Conservation (phyloP, 352 stramenopile species). For the Pythium apleroticum region DNA sequence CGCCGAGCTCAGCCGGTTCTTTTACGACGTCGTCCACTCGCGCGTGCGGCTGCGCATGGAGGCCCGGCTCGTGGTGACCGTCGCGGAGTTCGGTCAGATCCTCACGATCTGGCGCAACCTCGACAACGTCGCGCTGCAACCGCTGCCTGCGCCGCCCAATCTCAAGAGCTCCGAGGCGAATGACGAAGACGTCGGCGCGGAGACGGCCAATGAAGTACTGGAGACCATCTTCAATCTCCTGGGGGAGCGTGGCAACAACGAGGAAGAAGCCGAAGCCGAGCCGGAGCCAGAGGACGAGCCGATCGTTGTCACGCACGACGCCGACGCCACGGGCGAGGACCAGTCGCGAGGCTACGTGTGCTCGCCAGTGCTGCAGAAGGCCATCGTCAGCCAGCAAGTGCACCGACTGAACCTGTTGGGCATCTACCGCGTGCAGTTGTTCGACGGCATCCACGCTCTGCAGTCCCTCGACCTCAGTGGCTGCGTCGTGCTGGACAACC, state of each 20-base stretch:
- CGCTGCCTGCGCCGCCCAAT: constrained; percentile 24
- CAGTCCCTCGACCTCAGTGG: constrained; percentile 57
- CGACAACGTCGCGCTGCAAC: constrained; percentile 56
- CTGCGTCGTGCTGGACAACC: constrained; percentile 45
- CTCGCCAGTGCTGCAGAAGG: constrained; percentile 31
- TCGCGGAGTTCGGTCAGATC: constrained; percentile 38
- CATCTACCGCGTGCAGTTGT: constrained; percentile 47
- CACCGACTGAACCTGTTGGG: constrained; percentile 51
- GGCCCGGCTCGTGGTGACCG: constrained; percentile 37
- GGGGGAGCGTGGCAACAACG: constrained; percentile 1
- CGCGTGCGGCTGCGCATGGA: constrained; percentile 40
- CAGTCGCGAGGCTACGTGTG: constrained; percentile 29
- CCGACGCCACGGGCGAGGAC: constrained; percentile 23
- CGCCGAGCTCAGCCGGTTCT: constrained; percentile 46
- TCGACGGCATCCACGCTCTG: constrained; percentile 50
- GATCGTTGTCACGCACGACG: constrained; percentile 19
- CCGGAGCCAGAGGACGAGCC: constrained; percentile 17
- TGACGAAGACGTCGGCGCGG: neutral
- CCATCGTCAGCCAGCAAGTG: constrained; percentile 28
- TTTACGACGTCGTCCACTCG: constrained; percentile 57
- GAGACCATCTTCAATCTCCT: constrained; percentile 25
- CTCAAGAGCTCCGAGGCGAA: neutral
- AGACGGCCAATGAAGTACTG: constrained; percentile 12
- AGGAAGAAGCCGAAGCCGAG: constrained; percentile 5
- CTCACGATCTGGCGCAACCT: constrained; percentile 56